Conservation (phyloP, 2,329 filamentous ascomycete genomes). For the Berkeleyomyces rouxiae region DNA sequence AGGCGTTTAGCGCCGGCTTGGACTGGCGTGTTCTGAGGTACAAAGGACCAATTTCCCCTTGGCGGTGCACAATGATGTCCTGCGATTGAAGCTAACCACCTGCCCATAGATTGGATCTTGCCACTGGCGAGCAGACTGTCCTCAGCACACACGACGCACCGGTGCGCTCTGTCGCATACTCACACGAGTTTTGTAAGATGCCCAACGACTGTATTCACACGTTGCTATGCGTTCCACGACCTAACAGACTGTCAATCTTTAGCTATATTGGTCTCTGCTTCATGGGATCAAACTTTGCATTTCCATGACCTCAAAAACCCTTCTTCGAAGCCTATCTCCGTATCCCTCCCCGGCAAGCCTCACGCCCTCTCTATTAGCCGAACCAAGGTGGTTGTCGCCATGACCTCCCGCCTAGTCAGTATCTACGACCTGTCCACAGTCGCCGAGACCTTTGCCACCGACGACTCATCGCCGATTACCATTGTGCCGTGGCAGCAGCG, state of each 20-base stretch:
- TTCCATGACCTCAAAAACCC: slow-evolving; percentile 50
- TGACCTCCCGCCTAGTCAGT: slow-evolving; percentile 83
- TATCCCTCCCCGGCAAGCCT: slow-evolving; percentile 68
- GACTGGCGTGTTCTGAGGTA: slow-evolving; percentile 74
- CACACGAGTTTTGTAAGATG: slow-evolving; percentile 47
- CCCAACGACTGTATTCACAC: background rate
- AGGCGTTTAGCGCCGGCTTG: slow-evolving; percentile 72
- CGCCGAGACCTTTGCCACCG: slow-evolving; percentile 34
- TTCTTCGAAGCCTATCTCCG: slow-evolving; percentile 34
- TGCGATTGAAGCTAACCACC: background rate
- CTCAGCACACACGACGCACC: slow-evolving; percentile 65
- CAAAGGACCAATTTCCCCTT: slow-evolving; percentile 14
- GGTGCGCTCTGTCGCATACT: slow-evolving; percentile 74
- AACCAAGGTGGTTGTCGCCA: slow-evolving; percentile 80
- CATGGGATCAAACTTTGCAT: slow-evolving; percentile 86
- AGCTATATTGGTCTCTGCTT: slow-evolving; percentile 70
- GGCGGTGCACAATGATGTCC: slow-evolving; percentile 4
- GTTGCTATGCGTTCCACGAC: background rate
- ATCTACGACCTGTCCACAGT: slow-evolving; percentile 79
- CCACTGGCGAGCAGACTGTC: slow-evolving; percentile 53
- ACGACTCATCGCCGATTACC: slow-evolving; percentile 27
- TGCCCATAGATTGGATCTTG: slow-evolving; percentile 42
- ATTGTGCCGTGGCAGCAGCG: slow-evolving; percentile 80
- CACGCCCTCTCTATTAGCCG: slow-evolving; percentile 68
- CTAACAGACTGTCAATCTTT: background rate